A percentile compares a stretch with the other conserved stretches of the same genome.
Evolutionary conservation across 2,329 filamentous ascomycete species (phyloP).

Genomic region (Akanthomyces muscarius): DNA sequence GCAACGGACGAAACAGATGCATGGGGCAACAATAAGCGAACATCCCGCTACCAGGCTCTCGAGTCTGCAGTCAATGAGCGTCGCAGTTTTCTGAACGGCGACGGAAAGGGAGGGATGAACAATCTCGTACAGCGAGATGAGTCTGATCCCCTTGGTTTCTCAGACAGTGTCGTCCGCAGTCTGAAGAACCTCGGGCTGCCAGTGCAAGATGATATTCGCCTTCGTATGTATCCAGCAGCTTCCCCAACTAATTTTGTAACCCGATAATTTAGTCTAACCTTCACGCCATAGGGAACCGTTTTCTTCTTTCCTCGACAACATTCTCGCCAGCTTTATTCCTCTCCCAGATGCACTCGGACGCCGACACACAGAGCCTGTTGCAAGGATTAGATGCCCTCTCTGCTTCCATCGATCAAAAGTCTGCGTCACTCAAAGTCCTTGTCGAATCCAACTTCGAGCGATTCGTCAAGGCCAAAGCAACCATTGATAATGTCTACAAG

Average conservation of each 20-base stretch:
- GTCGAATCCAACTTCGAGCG: slow-evolving; percentile 98
- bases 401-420: slow-evolving; percentile 94
- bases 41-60: slow-evolving; percentile 80
- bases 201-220: slow-evolving; percentile 75
- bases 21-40: slow-evolving; percentile 53
- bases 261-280: neutral
- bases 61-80: slow-evolving; percentile 69
- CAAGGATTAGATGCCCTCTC: slow-evolving; percentile 82
- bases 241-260: neutral
- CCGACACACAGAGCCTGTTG: slow-evolving; percentile 76
- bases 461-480: slow-evolving; percentile 95
- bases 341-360: slow-evolving; percentile 83
- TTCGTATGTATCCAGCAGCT: slow-evolving; percentile 52
- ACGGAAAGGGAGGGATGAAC: slow-evolving; percentile 63
- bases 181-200: slow-evolving; percentile 72
- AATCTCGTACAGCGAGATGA: slow-evolving; percentile 88
- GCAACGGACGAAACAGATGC: slow-evolving; percentile 55
- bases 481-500: slow-evolving; percentile 97
- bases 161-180: slow-evolving; percentile 79
- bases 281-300: slow-evolving; percentile 66
- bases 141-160: slow-evolving; percentile 82
- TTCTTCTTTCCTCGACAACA: slow-evolving; percentile 89
- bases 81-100: slow-evolving; percentile 59
- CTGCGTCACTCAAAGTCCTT: slow-evolving; percentile 89
- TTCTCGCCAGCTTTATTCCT: slow-evolving; percentile 92